A percentile compares a stretch with the other conserved stretches of the same genome.
These are phyloP conservation scores for Fusarium sp. DNA, from an alignment of 2,329 filamentous ascomycete genomes.

Conservation along the genomic window DNA sequence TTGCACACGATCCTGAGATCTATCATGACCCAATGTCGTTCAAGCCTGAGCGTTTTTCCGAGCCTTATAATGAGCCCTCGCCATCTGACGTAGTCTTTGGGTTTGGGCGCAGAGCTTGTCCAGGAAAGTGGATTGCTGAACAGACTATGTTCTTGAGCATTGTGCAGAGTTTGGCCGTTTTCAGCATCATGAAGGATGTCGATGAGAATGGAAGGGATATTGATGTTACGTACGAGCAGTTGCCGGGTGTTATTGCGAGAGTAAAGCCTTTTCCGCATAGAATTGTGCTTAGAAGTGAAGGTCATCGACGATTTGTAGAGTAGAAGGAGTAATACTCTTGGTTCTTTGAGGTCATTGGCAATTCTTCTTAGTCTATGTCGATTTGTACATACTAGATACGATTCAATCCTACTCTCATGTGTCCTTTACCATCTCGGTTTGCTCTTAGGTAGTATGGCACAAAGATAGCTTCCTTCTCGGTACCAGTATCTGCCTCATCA, in stretches of 20 bases:
- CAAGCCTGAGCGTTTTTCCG: conserved; percentile 43
- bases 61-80: conserved; percentile 46
- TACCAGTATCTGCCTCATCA: rapidly evolving
- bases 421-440: conserved; percentile 23
- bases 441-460: conserved; percentile 33
- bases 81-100: conserved; percentile 50
- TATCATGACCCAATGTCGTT: conserved; percentile 62
- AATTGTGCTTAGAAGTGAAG: not conserved
- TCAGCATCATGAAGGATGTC: conserved; percentile 51
- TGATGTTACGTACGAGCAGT: conserved; percentile 28
- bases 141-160: conserved; percentile 50
- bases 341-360: no score
- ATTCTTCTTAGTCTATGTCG: no score
- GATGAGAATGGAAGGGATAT: conserved; percentile 53
- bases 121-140: conserved; percentile 51
- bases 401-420: conserved; percentile 33
- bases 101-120: conserved; percentile 54
- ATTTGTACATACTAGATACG: not conserved
- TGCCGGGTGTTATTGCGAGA: conserved; percentile 23
- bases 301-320: not conserved
- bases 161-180: conserved; percentile 60
- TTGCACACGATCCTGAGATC: not conserved
- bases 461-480: not conserved
- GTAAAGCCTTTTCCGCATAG: conserved; percentile 10
- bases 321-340: no score